Conservation (phyloP, 2,329 filamentous ascomycete species). For the Alternaria longipes region DNA sequence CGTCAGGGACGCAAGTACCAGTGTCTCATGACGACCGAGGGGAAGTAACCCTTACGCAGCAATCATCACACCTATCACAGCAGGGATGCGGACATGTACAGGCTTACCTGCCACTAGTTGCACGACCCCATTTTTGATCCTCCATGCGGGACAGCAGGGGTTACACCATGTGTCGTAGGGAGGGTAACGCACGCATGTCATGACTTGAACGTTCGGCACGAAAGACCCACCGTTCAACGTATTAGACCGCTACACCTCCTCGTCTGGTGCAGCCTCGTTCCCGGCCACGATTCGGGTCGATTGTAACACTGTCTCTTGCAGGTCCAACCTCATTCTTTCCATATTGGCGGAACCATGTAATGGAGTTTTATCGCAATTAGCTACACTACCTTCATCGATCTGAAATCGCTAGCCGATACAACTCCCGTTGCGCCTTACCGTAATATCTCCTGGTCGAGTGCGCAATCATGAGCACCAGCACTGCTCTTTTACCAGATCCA, state of each 20-base stretch:
- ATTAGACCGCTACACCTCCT: conserved; percentile 17
- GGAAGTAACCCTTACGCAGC: conserved; percentile 12
- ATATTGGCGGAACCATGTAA: conserved; percentile 12
- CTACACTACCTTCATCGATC: conserved; percentile 2
- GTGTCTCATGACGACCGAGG: conserved; percentile 15
- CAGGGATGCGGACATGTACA: conserved; percentile 22
- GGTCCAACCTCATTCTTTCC: conserved; percentile 1
- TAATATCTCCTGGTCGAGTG: not conserved
- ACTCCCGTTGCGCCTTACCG: not conserved
- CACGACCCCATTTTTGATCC: conserved; percentile 27
- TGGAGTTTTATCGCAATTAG: conserved; percentile 9
- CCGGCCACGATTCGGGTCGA: conserved; percentile 4
- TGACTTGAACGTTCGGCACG: conserved; percentile 12
- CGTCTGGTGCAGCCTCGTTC: conserved; percentile 9
- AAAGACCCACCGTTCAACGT: conserved; percentile 14
- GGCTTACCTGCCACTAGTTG: conserved; percentile 21
- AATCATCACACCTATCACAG: conserved; percentile 12
- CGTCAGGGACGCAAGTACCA: conserved; percentile 10
- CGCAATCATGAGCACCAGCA: conserved; percentile 10
- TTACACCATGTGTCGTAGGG: conserved; percentile 16
- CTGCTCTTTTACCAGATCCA: conserved; percentile 10
- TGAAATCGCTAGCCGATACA: not conserved
- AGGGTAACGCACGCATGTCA: conserved; percentile 20
- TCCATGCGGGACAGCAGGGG: conserved; percentile 27
- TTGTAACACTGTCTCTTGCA: not conserved